Evolutionary conservation across 768 basidiomycete genomes (phyloP).

Genomic region (Sporobolomyces phaffii): DNA sequence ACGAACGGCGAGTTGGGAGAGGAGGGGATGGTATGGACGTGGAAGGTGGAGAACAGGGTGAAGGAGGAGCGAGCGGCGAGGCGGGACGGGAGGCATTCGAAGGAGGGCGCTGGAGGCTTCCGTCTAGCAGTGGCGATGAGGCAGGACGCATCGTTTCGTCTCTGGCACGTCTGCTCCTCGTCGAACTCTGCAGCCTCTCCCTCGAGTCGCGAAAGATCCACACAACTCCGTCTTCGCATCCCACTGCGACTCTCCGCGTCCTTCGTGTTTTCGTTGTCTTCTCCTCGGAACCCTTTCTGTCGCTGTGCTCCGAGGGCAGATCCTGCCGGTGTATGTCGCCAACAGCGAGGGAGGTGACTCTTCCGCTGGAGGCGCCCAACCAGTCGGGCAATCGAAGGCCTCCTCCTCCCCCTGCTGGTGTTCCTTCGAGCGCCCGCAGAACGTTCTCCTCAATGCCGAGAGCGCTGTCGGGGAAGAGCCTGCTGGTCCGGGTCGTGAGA

Average conservation of each 20-base stretch:
- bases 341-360: not conserved
- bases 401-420: not conserved
- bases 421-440: too few relatives aligned
- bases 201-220: constrained; percentile 2
- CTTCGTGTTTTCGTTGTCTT: not conserved
- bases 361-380: not conserved
- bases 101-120: not conserved
- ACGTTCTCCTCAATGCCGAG: too few relatives aligned
- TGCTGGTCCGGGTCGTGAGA: too few relatives aligned
- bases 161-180: not conserved
- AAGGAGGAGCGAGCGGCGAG: not conserved
- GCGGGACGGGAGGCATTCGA: not conserved
- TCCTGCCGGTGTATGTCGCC: not conserved
- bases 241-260: not conserved
- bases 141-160: not conserved
- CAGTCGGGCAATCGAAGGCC: not conserved
- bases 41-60: not conserved
- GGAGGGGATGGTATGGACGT: not conserved
- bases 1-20: not conserved
- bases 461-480: too few relatives aligned
- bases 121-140: too few relatives aligned
- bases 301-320: not conserved
- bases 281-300: not conserved
- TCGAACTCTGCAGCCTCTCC: not conserved
- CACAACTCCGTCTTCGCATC: constrained; percentile 1